Base-by-base conservation (phyloP, 345 rosid genomes). In the Arabidopsis suecica region DNA sequence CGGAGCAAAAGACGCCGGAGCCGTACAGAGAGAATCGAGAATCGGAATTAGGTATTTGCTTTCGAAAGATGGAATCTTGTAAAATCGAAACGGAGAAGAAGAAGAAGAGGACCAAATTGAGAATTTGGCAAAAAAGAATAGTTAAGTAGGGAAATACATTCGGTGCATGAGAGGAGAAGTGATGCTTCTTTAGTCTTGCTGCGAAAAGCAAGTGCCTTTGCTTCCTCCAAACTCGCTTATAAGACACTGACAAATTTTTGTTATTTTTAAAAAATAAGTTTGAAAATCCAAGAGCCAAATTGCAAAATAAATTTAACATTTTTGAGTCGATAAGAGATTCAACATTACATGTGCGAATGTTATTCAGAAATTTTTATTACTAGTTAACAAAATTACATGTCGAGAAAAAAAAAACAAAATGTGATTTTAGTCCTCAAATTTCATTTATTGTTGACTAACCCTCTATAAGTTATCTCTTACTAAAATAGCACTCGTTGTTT, bases 121-220 rank as follows among this genome's bases (percentile, higher is more conserved):
- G 65, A 58, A 42, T 44, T 69, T 48, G 37, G 65, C 9, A 22
- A 38, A 16, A 13, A 12, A n/a, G n/a, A 22, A 0, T 0, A 30
- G n/a, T 34, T 38, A 8, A 47, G 65, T 18, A 30, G 3, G 11
- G 23, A 64, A 14, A 58, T 36, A 42, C 11, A 7, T 28, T 16
- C 5, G 58, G 74, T 76, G 79, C 74, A 76, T 76, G 79, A 76
- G 47, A 49, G 50, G 61, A 40, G 38, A 13, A 32, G 32, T 28
- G 7, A 22, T 12, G 14, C 6, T 34, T n/a, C 11, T 33, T 33
- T 33, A 42, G 25, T 42, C 53, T 48, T 48, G n/a, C 6, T 57
- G 18, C 33, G 38, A 11, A 38, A 20, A 61, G 49, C 63, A 36
- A 58, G 44, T 4, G 1, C 11, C 54, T 22, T 50, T 50, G 30